phyloP scores from a whole-genome alignment of 805 yeast genomes.

The Teunomyces lycoperdinae region DNA sequence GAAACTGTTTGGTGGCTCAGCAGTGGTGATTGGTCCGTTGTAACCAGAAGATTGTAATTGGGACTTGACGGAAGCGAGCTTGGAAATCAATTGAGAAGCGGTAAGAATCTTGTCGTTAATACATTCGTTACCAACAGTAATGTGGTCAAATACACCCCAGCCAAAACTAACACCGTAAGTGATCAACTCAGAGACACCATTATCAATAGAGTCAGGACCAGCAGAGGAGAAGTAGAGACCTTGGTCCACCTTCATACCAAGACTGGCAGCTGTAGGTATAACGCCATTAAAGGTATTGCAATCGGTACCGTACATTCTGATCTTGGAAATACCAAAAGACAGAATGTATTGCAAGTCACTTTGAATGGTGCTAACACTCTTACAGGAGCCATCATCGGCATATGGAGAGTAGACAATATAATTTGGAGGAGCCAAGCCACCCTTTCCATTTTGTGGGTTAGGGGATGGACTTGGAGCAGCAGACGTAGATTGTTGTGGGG shows the following conservation, averaged over 20 bases:
- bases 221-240: slow-evolving; percentile 73
- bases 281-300: slow-evolving; percentile 68
- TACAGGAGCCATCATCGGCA: slow-evolving; percentile 65
- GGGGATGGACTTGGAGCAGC: slow-evolving; percentile 11
- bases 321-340: slow-evolving; percentile 57
- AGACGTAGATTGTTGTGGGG: slow-evolving; percentile 6
- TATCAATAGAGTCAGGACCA: slow-evolving; percentile 72
- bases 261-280: slow-evolving; percentile 51
- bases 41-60: slow-evolving; percentile 67
- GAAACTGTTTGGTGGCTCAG: slow-evolving; percentile 85
- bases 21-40: slow-evolving; percentile 71
- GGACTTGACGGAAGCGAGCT: slow-evolving; percentile 62
- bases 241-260: slow-evolving; percentile 76
- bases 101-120: slow-evolving; percentile 60
- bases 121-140: slow-evolving; percentile 90
- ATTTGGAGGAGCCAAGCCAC: slow-evolving; percentile 43
- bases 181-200: slow-evolving; percentile 52
- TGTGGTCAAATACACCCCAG: slow-evolving; percentile 73
- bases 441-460: slow-evolving; percentile 9
- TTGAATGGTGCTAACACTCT: slow-evolving; percentile 49
- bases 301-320: slow-evolving; percentile 86
- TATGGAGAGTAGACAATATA: slow-evolving; percentile 80
- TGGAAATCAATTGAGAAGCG: slow-evolving; percentile 58
- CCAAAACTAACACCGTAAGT: slow-evolving; percentile 43
- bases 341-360: slow-evolving; percentile 58